Evolutionary conservation across 495 filamentous ascomycete genomes (phyloP).

Genomic region (Penicillium ochrochloron): DNA sequence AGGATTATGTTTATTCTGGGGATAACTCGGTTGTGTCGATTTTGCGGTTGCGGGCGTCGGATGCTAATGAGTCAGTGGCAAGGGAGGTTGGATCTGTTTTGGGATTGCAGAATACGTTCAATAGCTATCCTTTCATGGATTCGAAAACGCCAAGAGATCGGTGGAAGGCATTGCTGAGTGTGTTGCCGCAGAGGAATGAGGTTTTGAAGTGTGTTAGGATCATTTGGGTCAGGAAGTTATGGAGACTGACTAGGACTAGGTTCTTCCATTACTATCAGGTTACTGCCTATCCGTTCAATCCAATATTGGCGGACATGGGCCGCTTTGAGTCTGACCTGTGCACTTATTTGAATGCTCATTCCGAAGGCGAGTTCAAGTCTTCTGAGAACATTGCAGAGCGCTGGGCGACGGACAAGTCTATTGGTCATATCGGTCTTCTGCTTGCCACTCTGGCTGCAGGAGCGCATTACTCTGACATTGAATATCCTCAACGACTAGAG

Average conservation of each 20-base stretch:
- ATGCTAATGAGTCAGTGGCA: conserved; percentile 53
- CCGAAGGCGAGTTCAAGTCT: conserved; percentile 33
- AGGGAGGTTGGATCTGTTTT: conserved; percentile 53
- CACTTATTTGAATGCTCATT: conserved; percentile 48
- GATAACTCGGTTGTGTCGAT: conserved; percentile 45
- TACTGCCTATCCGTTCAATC: conserved; percentile 56
- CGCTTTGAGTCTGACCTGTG: conserved; percentile 52
- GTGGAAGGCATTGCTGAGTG: conserved; percentile 34
- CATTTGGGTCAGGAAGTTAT: neutral
- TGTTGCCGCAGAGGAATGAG: conserved; percentile 38
- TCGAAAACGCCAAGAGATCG: conserved; percentile 34
- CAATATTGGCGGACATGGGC: conserved; percentile 53
- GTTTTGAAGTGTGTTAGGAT: conserved; percentile 36
- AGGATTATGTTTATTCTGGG: conserved; percentile 48
- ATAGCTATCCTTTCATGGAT: conserved; percentile 68
- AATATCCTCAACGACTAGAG: conserved; percentile 35
- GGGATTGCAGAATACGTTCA: conserved; percentile 72
- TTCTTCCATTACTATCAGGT: conserved; percentile 56
- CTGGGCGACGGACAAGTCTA: conserved; percentile 40
- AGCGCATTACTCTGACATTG: conserved; percentile 54
- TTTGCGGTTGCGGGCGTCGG: conserved; percentile 52
- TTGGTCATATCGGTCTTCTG: conserved; percentile 46
- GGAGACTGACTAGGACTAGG: conserved; percentile 24
- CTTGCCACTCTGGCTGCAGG: conserved; percentile 57
- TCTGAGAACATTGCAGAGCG: conserved; percentile 27